phyloP scores from a whole-genome alignment of 306 rosid genomes.

The Luffa acutangula region DNA sequence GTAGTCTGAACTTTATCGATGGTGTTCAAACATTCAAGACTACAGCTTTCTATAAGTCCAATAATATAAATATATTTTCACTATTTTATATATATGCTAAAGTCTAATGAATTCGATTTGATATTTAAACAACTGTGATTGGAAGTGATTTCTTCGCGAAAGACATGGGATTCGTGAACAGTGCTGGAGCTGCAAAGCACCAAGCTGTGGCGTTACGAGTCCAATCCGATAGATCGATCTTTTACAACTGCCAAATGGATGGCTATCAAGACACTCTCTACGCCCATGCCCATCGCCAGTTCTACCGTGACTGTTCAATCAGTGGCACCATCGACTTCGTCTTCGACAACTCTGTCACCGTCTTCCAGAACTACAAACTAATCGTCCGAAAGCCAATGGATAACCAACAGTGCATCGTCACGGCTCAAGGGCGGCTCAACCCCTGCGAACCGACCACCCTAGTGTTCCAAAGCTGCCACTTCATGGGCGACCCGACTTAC shows the following conservation, averaged over 20 bases:
- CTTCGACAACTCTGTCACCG: constrained; percentile 4
- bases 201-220: constrained; percentile 22
- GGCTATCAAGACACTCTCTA: constrained; percentile 26
- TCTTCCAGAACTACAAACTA: constrained; percentile 30
- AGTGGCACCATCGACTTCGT: constrained; percentile 25
- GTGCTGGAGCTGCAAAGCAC: constrained; percentile 16
- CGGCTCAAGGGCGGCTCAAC: constrained; percentile 29
- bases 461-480: constrained; percentile 29
- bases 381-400: constrained; percentile 17
- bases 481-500: constrained; percentile 20
- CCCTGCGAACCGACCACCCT: neutral
- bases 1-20: constrained; percentile 16
- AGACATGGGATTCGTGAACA: constrained; percentile 25
- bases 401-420: constrained; percentile 24
- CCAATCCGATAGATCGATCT: constrained; percentile 13
- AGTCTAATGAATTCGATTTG: too few species aligned
- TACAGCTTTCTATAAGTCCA: constrained; percentile 30
- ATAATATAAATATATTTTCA: too few species aligned
- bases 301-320: constrained; percentile 17
- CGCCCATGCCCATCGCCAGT: constrained; percentile 19
- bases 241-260: constrained; percentile 20
- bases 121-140: constrained; percentile 21
- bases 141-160: constrained; percentile 32
- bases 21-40: constrained; percentile 29
- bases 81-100: too few species aligned